Base-by-base conservation (phyloP, 129 eudicot genomes). In the Arctium lappa region DNA sequence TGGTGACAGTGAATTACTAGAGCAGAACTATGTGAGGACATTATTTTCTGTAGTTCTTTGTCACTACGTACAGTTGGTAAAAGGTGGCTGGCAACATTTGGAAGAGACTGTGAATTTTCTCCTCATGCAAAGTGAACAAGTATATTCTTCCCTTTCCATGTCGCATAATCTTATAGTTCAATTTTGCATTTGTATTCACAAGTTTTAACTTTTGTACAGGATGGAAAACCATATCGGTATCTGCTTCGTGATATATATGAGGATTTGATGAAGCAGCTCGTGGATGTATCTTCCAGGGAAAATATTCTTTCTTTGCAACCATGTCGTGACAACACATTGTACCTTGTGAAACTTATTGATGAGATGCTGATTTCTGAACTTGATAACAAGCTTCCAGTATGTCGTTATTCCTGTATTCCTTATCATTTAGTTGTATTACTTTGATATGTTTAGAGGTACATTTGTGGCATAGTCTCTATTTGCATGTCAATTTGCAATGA, bases 81-180 rank as follows among this genome's bases (percentile, higher is more conserved):
- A 90, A 91, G 97, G 99, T 80, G 99, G 98, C 77, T 96, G 99
- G 99, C 98, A 91, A 86, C 88, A 90, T 74, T 84, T 96, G 76
- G 99, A 96, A 85, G 99, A 96, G 81, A 96, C 97, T 42, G 93
- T 88, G 82, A 93, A 93, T 85, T 89, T 96, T 82, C 89, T 96
- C 69, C 94, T 96, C 53, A 53, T 86, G 86, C 95, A 93, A 82
- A 69, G 80, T 81, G 90, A 93, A 84, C 90, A 90, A 80, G 99
- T 96, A 86, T 76, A 90, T 77, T 76, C 44, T 71, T 79, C 42
- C 69, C 31, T 81, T 72, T n/a, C 32, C 63, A 63, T 38, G 38
- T 46, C 76, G 40, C 73, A 48, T 36, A 36, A 66, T 29, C 68
- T 77, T 77, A 18, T 30, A 70, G 6, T 60, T 84, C 7, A 33